A percentile compares a stretch with the other conserved stretches of the same genome.
phyloP scores from a whole-genome alignment of 495 filamentous ascomycete species.

The Xylaria cubensis region DNA sequence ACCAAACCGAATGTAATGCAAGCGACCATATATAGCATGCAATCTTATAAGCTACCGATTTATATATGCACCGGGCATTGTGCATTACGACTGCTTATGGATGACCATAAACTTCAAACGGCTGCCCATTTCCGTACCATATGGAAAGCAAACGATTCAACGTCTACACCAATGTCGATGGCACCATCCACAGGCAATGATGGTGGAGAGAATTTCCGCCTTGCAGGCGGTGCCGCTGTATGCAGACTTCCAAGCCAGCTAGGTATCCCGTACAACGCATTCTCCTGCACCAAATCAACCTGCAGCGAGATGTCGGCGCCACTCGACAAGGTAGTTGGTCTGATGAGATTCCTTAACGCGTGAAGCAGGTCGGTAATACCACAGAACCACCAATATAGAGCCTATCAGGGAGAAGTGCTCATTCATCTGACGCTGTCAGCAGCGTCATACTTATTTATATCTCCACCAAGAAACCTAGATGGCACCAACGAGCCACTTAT shows the following conservation, averaged over 20 bases:
- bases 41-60: not conserved
- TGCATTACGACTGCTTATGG: not conserved
- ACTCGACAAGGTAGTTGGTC: slow-evolving; percentile 19
- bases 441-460: slow-evolving; percentile 27
- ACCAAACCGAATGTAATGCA: not conserved
- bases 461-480: slow-evolving; percentile 14
- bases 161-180: not conserved
- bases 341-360: slow-evolving; percentile 14
- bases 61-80: not conserved
- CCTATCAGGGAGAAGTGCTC: slow-evolving; percentile 16
- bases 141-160: slow-evolving; percentile 1
- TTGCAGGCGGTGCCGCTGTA: not conserved
- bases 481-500: not conserved
- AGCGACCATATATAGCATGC: slow-evolving; percentile 3
- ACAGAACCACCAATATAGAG: not conserved
- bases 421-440: slow-evolving; percentile 17
- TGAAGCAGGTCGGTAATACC: slow-evolving; percentile 17
- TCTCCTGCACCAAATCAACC: not conserved
- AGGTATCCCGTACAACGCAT: not conserved
- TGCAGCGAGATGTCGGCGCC: slow-evolving; percentile 18
- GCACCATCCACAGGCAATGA: not conserved
- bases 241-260: not conserved
- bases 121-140: not conserved
- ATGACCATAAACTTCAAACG: not conserved
- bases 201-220: not conserved